These are phyloP conservation scores for Globisporangium cederbergense DNA, from an alignment of 352 stramenopile species.

Conservation along the genomic window DNA sequence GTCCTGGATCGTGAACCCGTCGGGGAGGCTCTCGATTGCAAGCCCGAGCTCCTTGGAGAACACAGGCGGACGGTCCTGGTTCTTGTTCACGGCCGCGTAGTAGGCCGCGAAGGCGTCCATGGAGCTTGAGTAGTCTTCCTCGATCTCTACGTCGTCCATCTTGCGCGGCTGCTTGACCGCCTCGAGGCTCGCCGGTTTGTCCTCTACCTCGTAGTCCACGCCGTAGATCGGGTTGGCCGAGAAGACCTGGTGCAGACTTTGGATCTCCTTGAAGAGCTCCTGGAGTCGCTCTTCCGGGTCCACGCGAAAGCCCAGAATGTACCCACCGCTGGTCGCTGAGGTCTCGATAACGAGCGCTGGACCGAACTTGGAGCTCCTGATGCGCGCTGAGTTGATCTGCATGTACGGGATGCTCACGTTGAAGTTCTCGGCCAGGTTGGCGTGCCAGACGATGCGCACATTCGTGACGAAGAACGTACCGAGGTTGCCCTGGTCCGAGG, in stretches of 20 bases:
- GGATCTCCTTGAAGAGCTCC: conserved; percentile 85
- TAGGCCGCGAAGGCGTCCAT: conserved; percentile 90
- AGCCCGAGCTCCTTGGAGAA: conserved; percentile 83
- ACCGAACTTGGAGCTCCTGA: conserved; percentile 90
- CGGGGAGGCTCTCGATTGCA: conserved; percentile 81
- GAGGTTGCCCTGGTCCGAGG: conserved; percentile 90
- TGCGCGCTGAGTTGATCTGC: conserved; percentile 86
- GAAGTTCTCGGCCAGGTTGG: conserved; percentile 92
- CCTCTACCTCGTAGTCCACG: conserved; percentile 83
- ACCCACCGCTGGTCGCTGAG: conserved; percentile 67
- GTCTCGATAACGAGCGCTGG: conserved; percentile 90
- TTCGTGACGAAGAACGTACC: conserved; percentile 93
- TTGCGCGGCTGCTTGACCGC: conserved; percentile 67
- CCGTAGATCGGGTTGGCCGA: conserved; percentile 88
- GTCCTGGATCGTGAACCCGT: conserved; percentile 65
- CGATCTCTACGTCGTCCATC: conserved; percentile 88
- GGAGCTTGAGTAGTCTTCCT: conserved; percentile 80
- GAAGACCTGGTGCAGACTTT: conserved; percentile 81
- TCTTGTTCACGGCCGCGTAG: conserved; percentile 84
- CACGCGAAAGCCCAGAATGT: conserved; percentile 91
- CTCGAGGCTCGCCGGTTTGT: conserved; percentile 60
- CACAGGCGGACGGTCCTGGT: conserved; percentile 62
- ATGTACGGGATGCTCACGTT: conserved; percentile 95
- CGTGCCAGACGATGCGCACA: conserved; percentile 91
- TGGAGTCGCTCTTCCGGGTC: conserved; percentile 84